Base-by-base conservation (phyloP, 306 rosid species). In the Vachellia collinsii region DNA sequence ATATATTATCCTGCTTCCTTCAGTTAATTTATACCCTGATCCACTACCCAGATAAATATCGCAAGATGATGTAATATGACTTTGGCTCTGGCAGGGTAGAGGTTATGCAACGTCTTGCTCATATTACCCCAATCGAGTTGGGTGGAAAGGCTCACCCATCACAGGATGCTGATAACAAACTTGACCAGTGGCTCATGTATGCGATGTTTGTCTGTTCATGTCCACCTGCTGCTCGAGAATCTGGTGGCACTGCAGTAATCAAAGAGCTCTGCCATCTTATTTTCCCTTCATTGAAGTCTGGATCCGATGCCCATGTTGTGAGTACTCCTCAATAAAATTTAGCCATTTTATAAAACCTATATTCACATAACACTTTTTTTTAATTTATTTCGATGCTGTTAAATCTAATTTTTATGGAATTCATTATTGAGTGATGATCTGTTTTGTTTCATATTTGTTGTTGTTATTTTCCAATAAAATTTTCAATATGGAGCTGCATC, bases 151-250 rank as follows among this genome's bases (percentile, higher is more conserved):
- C 97, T 83, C 97, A 96, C 86, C 97, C 84, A 64, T 90, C 97
- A 8, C 98, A 92, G 85, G 99, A 96, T 85, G 87, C 93, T 42
- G 99, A 96, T 87, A 96, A 81, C 89, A 96, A 96, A 86, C 83
- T 93, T 78, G 99, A 96, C 82, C 99, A 96, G 88, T 96, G 99
- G 99, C 97, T 93, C 78, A 90, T 93, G 97, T 96, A 96, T 80
- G 91, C 99, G 43, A 92, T 96, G 97, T 93, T 96, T 58, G 89
- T 89, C 63, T 93, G 98, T 83, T 96, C 99, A 74, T 93, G 98
- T 81, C 97, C 99, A n/a, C 94, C 99, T 48, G 78, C 58, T 77
- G 81, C 86, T 71, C 90, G 88, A 88, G 99, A 96, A 63, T 89
- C 94, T 84, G 83, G 89, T 38, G 87, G 88, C 75, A 64, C 79